Base-by-base conservation (phyloP, 164 flowering plant genomes). In the Nelumbo lutea region DNA sequence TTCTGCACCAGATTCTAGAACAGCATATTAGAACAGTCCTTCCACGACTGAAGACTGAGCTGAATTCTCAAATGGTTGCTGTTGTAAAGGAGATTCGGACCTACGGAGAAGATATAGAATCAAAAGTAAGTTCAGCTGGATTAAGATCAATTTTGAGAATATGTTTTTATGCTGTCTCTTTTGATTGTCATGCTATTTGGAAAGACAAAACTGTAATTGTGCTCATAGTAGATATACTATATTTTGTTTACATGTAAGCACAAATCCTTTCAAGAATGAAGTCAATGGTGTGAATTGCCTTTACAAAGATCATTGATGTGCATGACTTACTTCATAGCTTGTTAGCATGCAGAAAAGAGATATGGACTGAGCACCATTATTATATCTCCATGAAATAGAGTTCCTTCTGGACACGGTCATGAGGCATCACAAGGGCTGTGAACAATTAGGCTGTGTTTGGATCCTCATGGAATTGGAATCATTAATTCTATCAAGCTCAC, bases 21-120 rank as follows among this genome's bases (percentile, higher is more conserved):
- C 84, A 77, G 67, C 87, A 84, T 65, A 84, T 84, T 65, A 76
- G 78, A 67, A 57, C 69, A 53, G 74, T 77, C 56, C 84, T 84
- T 13, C 85, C 87, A 14, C 82, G 72, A 13, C 64, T 82, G 75
- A 82, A 77, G 73, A 68, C 84, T 40, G 79, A 78, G 55, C 64
- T 84, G 58, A 81, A 76, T 71, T 73, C 76, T 42, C 74, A 75
- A 13, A 68, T 84, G 71, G 77, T 76, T 55, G 42, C 81, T 58
- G 82, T 82, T 45, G 73, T 71, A 13, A 83, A 78, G 71, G 84
- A 82, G 75, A 74, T 74, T 67, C 76, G 55, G 64, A 78, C 68
- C 27, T 80, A 72, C 70, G 85, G 87, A 59, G 83, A 80, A 65
- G 71, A 70, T 60, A 71, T 65, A n/a, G 80, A 79, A 61, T 79